phyloP scores from a whole-genome alignment of 1,284 basidiomycete species.

The Cryptococcus deneoformans region DNA sequence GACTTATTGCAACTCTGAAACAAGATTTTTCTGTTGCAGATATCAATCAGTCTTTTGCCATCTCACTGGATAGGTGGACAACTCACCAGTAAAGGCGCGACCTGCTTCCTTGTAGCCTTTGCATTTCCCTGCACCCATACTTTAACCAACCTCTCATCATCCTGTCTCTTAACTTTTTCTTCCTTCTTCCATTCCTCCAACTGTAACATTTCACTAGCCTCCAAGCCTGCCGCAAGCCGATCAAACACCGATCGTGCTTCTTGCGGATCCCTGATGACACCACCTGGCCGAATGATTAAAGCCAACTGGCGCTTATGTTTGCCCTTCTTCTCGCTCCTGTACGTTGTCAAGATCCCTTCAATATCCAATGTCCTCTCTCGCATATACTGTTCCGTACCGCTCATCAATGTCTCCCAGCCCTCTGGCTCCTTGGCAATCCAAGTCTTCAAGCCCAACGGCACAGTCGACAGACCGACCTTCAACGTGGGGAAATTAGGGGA shows the following conservation, averaged over 20 bases:
- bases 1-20: conserved; percentile 14
- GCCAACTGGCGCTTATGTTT: conserved; percentile 68
- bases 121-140: conserved; percentile 76
- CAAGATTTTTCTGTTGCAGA: conserved; percentile 15
- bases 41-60: neutral
- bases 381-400: conserved; percentile 62
- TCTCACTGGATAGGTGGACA: neutral
- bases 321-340: conserved; percentile 55
- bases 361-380: conserved; percentile 60
- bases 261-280: conserved; percentile 14
- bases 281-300: conserved; percentile 56
- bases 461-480: conserved; percentile 69
- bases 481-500: conserved; percentile 33
- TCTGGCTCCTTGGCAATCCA: conserved; percentile 54
- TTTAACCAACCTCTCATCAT: conserved; percentile 40
- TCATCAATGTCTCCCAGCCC: conserved; percentile 52
- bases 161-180: conserved; percentile 17
- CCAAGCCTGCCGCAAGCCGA: conserved; percentile 54
- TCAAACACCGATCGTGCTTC: conserved; percentile 29
- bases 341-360: conserved; percentile 73
- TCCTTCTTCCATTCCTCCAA: conserved; percentile 52
- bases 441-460: conserved; percentile 63
- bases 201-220: conserved; percentile 55
- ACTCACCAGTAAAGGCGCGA: conserved; percentile 67
- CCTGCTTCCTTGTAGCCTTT: conserved; percentile 71